Percentiles rank a stretch among this genome's conserved stretches.
Conservation (phyloP, 2,329 filamentous ascomycete species). For the Penicillium oxalicum region DNA sequence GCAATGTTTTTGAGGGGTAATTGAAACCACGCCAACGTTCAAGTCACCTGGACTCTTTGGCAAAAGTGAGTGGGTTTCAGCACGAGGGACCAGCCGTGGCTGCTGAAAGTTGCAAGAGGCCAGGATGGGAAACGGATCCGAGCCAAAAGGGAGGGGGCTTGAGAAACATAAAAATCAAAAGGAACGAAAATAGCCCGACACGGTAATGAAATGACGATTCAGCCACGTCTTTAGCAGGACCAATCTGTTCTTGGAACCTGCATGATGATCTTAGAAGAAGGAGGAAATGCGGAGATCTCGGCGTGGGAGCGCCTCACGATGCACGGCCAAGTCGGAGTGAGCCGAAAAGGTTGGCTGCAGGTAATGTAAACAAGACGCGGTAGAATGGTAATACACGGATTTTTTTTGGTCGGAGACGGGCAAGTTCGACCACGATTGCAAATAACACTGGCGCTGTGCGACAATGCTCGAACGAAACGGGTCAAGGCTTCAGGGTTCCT, state of each 20-base stretch:
- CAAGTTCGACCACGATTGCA: conserved; percentile 20
- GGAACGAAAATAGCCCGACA: conserved; percentile 28
- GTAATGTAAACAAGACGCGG: conserved; percentile 1
- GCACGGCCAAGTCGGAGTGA: conserved; percentile 12
- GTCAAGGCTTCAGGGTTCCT: neutral
- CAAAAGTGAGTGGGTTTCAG: conserved; percentile 28
- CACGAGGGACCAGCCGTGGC: conserved; percentile 23
- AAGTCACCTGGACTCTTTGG: conserved; percentile 38
- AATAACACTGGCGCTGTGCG: conserved; percentile 21
- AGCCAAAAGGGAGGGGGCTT: conserved; percentile 19
- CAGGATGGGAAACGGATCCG: conserved; percentile 27
- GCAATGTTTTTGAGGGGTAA: conserved; percentile 18
- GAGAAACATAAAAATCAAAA: conserved; percentile 7
- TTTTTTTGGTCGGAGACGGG: no score
- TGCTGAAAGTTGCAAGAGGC: conserved; percentile 24
- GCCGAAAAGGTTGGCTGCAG: conserved; percentile 5
- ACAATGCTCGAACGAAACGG: conserved; percentile 2
- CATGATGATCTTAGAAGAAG: conserved; percentile 40
- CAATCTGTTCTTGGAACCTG: conserved; percentile 37
- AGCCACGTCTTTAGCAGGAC: conserved; percentile 38
- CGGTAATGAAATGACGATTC: conserved; percentile 24
- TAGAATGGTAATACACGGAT: no score
- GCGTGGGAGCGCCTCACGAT: conserved; percentile 35
- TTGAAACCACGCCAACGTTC: conserved; percentile 28
- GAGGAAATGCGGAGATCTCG: conserved; percentile 36